Evolutionary conservation across 2,329 filamentous ascomycete species (phyloP), one percentile per base, ranked within the genome.

Genomic region (Dichotomopilus funicola): DNA sequence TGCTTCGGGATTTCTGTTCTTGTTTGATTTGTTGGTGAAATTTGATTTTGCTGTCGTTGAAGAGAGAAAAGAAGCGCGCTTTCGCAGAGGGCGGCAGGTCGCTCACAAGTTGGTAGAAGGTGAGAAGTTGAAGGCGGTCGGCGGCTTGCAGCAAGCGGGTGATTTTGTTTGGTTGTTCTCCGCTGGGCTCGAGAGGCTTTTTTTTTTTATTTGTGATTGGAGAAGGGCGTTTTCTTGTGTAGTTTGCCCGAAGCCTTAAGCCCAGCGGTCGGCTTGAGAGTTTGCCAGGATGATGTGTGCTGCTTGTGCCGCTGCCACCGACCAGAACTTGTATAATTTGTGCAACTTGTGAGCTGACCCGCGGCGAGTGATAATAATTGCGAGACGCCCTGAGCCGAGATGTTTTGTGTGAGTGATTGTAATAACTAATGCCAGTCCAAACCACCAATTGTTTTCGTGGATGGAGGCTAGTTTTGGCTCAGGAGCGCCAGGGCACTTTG

Each of bases 401-500:
- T 13, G 38, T 34, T 12, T 46, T 13, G 44, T n/a, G 44, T 31
- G n/a, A 35, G 12, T 31, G 33, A 13, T 13, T 46, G 44, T 4
- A 34, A 27, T 36, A 34, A 9, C 5, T 46, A 7, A 46, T 41
- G 31, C 53, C 46, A 54, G 53, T 34, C 42, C 37, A 58, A 12
- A 56, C 43, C 49, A 35, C 37, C 49, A 34, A 19, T 37, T 38
- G 3, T 45, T 49, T 40, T 45, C 11, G 46, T 55, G 42, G 54
- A 42, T 12, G 38, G 40, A 42, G 47, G 38, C 51, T 61, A 64
- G 33, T 61, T 59, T 52, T 69, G 68, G 59, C 71, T 76, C 13
- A 85, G 71, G 44, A 85, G 72, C 4, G 79, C 78, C 58, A 86
- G 66, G 33, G 82, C 82, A 63, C 76, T 82, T 65, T 85, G 79